A percentile compares a stretch with the other conserved stretches of the same genome.
Evolutionary conservation across 352 stramenopile species (phyloP).

Genomic region (Phytopythium cucurbitacearum): DNA sequence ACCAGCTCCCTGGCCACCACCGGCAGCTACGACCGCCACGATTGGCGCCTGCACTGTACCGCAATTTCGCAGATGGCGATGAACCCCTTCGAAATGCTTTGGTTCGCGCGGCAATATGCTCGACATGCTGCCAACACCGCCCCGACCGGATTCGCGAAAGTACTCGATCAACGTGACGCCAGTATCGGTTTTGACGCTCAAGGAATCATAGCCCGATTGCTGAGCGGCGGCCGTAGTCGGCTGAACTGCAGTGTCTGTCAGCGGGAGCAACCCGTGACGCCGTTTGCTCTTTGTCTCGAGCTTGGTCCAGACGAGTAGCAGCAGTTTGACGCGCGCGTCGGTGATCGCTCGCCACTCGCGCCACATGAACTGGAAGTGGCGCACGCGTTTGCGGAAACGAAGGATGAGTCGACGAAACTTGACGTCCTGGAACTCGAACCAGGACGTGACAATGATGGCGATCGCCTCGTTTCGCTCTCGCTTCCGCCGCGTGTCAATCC

Average conservation of each 20-base stretch:
- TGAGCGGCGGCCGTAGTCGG: too few species aligned
- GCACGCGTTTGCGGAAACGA: conserved; percentile 68
- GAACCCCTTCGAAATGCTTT: conserved; percentile 41
- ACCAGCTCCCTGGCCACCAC: neutral
- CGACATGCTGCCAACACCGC: neutral
- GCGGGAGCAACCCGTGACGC: conserved; percentile 23
- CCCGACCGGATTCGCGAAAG: conserved; percentile 9
- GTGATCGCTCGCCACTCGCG: conserved; percentile 66
- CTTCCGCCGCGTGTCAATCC: conserved; percentile 25
- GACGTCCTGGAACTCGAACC: conserved; percentile 78
- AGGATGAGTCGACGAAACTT: conserved; percentile 80
- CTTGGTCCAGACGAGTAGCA: conserved; percentile 63
- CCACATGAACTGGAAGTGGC: conserved; percentile 75
- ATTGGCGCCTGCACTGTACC: conserved; percentile 41
- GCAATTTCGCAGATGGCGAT: conserved; percentile 60
- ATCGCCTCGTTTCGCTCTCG: conserved; percentile 18
- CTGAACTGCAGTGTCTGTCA: neutral
- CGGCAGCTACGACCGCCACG: conserved; percentile 4
- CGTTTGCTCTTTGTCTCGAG: conserved; percentile 56
- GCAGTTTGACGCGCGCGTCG: conserved; percentile 61
- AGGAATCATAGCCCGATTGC: too few species aligned
- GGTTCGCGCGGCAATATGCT: conserved; percentile 8
- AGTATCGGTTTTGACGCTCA: too few species aligned
- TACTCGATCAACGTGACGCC: conserved; percentile 17
- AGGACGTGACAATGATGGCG: conserved; percentile 62